A percentile compares a stretch with the other conserved stretches of the same genome.
Conservation (phyloP, 768 basidiomycete genomes). For the Pleurotus eryngii region DNA sequence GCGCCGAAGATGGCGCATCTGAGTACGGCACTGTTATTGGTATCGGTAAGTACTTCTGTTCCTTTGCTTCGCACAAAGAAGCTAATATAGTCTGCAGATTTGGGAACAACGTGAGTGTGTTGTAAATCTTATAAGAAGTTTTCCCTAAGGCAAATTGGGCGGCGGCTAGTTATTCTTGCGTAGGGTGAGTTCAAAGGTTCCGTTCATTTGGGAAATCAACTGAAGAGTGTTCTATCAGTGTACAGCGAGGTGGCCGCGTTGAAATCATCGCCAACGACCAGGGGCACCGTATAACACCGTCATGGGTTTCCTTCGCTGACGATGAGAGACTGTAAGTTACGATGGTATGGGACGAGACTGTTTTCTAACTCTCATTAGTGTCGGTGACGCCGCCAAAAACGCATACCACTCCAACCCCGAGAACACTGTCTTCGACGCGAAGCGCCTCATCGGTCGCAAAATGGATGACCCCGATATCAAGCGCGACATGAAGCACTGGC, state of each 20-base stretch:
- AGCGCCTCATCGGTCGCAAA: slow-evolving; percentile 90
- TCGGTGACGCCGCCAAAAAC: slow-evolving; percentile 97
- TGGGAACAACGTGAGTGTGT: slow-evolving; percentile 78
- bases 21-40: slow-evolving; percentile 94
- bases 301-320: slow-evolving; percentile 79
- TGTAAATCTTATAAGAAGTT: neutral
- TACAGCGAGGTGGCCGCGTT: slow-evolving; percentile 81
- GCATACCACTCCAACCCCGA: slow-evolving; percentile 86
- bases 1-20: slow-evolving; percentile 55
- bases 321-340: slow-evolving; percentile 65
- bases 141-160: neutral
- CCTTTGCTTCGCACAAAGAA: neutral
- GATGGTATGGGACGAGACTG: too few species aligned
- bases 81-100: slow-evolving; percentile 45
- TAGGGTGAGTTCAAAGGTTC: slow-evolving; percentile 59
- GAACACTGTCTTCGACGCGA: slow-evolving; percentile 97
- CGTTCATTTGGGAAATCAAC: neutral
- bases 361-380: slow-evolving; percentile 29
- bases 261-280: slow-evolving; percentile 91
- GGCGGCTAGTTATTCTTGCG: slow-evolving; percentile 80
- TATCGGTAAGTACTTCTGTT: slow-evolving; percentile 56
- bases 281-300: slow-evolving; percentile 86
- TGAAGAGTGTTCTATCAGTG: slow-evolving; percentile 37
- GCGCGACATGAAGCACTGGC: slow-evolving; percentile 89
- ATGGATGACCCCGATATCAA: slow-evolving; percentile 77